Conservation (phyloP, 108 stramenopile genomes). For the Fragilaria crotonensis region DNA sequence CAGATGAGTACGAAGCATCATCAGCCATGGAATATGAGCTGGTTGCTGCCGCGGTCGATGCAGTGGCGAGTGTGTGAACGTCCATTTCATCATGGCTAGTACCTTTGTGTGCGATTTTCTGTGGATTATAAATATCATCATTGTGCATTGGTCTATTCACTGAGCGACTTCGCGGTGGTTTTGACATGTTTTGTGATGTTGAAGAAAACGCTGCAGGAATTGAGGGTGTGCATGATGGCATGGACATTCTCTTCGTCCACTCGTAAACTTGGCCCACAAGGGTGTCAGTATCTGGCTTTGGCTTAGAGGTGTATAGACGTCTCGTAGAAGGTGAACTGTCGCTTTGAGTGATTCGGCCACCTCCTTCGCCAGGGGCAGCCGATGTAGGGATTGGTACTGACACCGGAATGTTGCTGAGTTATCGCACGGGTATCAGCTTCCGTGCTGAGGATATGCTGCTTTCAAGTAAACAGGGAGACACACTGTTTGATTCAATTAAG, state of each 20-base stretch:
- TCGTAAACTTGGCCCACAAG: constrained; percentile 16
- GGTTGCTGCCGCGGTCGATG: constrained; percentile 54
- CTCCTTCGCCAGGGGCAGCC: not conserved
- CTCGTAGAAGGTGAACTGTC: not conserved
- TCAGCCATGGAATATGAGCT: constrained; percentile 45
- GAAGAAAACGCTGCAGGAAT: not conserved
- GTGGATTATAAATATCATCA: constrained; percentile 12
- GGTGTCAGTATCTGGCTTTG: not conserved
- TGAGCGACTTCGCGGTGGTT: constrained; percentile 3
- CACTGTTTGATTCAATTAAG: no score
- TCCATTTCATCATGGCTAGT: constrained; percentile 33
- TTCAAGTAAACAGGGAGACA: no score
- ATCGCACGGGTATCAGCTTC: not conserved
- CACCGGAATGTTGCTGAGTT: not conserved
- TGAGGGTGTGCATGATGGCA: constrained; percentile 21
- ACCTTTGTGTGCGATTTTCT: constrained; percentile 16
- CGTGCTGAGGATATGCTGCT: not conserved
- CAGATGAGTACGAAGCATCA: constrained; percentile 27
- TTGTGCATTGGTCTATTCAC: constrained; percentile 2
- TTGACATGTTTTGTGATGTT: not conserved
- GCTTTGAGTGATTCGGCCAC: not conserved
- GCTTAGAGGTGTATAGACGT: not conserved
- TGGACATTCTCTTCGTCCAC: constrained; percentile 50
- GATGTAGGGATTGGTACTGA: not conserved
- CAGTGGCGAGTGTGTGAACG: constrained; percentile 45